Evolutionary conservation across 2,329 filamentous ascomycete genomes (phyloP), one percentile per base, ranked within the genome.

Genomic region (Pochonia chlamydosporia): DNA sequence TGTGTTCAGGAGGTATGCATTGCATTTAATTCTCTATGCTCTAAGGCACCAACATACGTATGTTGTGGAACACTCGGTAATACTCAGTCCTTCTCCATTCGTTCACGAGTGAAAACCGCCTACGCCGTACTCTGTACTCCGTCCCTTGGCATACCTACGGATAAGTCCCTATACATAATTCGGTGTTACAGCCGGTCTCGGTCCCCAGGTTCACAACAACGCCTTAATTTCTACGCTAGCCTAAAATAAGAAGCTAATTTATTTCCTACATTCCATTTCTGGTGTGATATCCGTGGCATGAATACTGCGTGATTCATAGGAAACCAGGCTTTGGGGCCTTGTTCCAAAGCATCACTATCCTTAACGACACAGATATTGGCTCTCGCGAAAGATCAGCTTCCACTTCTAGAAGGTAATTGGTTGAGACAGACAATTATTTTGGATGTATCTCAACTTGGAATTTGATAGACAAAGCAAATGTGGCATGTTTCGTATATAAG

Each of bases 341-440:
- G 40, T 48, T 23, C 35, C 7, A 35, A 35, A 30, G 31, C 23
- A 23, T 23, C n/a, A 10, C 39, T 16, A 20, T 8, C 28, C 18
- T 24, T 36, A 20, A 23, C 24, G 39, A 18, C 21, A 20, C 7
- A 10, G 14, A 13, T 18, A 14, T 42, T 11, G 31, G 7, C 31
- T 10, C n/a, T 9, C n/a, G 25, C 20, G 26, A 44, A 28, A n/a
- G 8, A 23, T 40, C 36, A 51, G 49, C 51, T 53, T 46, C 51
- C 49, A 25, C 44, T 48, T 53, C 35, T 44, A 49, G 49, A 52
- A 53, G 52, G 52, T 52, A 30, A 44, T 35, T 43, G 20, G 21
- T 33, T 20, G 13, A 4, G 23, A 28, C 9, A 24, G 13, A 26
- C 5, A n/a, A 3, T 41, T 41, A 14, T 16, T 28, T 26, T 18